Evolutionary conservation across 257 asterid genomes (phyloP).

Genomic region (Penstemon eatonii): DNA sequence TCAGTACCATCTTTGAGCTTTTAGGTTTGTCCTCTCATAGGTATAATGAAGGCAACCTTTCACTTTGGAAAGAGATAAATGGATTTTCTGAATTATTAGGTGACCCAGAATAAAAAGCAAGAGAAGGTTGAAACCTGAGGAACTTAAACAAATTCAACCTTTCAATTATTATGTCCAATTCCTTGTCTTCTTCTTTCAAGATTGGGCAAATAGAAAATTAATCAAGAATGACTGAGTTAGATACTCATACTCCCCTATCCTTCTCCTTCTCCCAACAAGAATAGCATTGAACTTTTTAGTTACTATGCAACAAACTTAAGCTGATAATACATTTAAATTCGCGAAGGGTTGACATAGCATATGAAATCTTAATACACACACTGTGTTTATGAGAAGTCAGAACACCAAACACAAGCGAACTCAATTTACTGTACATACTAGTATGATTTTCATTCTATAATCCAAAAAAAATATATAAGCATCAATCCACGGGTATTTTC

Average conservation of each 20-base stretch:
- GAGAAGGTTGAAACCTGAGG: not conserved
- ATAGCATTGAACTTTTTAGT: not conserved
- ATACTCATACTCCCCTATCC: not conserved
- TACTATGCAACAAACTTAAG: not conserved
- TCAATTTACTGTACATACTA: not conserved
- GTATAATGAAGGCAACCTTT: not conserved
- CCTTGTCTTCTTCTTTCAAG: not conserved
- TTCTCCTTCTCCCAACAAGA: not conserved
- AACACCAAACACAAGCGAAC: not conserved
- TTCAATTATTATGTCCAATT: not conserved
- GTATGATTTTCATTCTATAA: not conserved
- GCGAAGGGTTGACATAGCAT: not conserved
- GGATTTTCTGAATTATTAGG: not conserved
- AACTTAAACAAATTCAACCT: not conserved
- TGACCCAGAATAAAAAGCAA: not conserved
- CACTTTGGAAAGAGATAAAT: not conserved
- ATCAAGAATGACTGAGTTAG: not conserved
- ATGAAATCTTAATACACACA: not conserved
- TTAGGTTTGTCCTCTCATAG: not conserved
- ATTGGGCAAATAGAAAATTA: not conserved
- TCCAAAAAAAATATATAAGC: too few relatives aligned
- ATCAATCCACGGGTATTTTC: too few relatives aligned
- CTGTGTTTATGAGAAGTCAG: slow-evolving; percentile 9
- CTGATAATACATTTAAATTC: not conserved
- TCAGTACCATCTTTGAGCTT: slow-evolving; percentile 1